These are phyloP conservation scores for Blastobotrys terrestris DNA, from an alignment of 805 yeast species.

Conservation along the genomic window DNA sequence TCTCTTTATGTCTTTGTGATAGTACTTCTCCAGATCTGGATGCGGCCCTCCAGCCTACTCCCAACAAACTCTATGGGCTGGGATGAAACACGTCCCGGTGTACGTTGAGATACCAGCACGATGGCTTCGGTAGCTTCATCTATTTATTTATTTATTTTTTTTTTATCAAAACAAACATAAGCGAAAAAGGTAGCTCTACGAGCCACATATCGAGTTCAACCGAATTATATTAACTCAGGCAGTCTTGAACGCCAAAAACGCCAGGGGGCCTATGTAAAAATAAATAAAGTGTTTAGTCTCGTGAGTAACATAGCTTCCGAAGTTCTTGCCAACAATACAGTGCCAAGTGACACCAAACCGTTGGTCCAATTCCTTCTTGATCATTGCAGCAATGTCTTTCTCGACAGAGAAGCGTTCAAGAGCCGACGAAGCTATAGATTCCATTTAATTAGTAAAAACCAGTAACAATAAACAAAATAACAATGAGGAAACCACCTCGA, in stretches of 20 bases:
- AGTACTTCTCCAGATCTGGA: neutral
- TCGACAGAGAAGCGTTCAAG: slow-evolving; percentile 26
- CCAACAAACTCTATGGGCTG: neutral
- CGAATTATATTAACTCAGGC: slow-evolving; percentile 25
- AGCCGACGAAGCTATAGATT: neutral
- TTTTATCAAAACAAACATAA: no score
- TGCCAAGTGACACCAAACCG: slow-evolving; percentile 57
- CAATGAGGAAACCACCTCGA: no score
- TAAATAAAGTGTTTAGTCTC: slow-evolving; percentile 48
- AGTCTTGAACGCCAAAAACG: slow-evolving; percentile 51
- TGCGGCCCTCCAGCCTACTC: neutral
- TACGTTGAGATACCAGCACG: no score
- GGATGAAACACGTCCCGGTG: neutral
- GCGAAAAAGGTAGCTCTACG: no score
- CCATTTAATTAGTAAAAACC: no score
- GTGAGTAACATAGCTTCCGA: slow-evolving; percentile 59
- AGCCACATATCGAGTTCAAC: no score
- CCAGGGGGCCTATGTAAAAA: slow-evolving; percentile 47
- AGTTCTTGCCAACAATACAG: slow-evolving; percentile 53
- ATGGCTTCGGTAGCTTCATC: no score
- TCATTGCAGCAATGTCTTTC: slow-evolving; percentile 49
- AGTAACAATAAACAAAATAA: no score
- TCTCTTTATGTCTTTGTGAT: neutral
- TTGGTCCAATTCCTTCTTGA: slow-evolving; percentile 53
- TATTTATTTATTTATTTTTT: no score